Evolutionary conservation across 768 basidiomycete genomes (phyloP), one percentile per base, ranked within the genome.

Genomic region (Boletus rex-veris): DNA sequence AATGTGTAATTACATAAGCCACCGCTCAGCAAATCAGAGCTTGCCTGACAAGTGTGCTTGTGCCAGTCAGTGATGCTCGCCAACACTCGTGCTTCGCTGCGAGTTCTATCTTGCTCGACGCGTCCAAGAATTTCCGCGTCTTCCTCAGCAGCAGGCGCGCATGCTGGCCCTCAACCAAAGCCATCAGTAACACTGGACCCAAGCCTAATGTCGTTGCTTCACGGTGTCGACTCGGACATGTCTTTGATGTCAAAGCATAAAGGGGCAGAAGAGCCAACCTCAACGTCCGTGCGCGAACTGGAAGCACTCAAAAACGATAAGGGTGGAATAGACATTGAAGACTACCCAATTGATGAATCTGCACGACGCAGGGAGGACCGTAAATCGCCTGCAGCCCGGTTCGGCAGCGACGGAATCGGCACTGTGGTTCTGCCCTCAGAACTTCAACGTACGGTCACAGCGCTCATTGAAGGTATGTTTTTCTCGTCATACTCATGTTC

Each of bases 381-480:
- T 48, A 88, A 88, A 65, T 92, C 91, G 24, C 88, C 90, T 40
- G 92, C 90, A 19, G 92, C 92, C 18, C 73, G 75, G 21, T 90
- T 90, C 67, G 95, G 93, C 16, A 86, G 88, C 60, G 77, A 83
- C 53, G 73, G 79, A 40, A 77, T 91, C 45, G 90, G 91, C 9
- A 73, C 84, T 41, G 82, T 93, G 8, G 73, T 86, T 12, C 63
- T 98, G 12, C 87, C 94, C 0, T 68, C 77, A 9, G 86, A 93
- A 68, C 75, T 98, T 40, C 80, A 85, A 58, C 74, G 75, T 12
- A 73, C 86, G 5, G 85, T 97, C 45, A 77, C 79, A 53, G 61
- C 69, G 10, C 75, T 94, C 48, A 88, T 98, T 54, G 74, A 80
- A 51, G 80, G 90, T 89, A 57, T 58, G 74, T 53, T 16, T 45